phyloP scores from a whole-genome alignment of 495 filamentous ascomycete genomes.

The Parathielavia hyrcaniae region DNA sequence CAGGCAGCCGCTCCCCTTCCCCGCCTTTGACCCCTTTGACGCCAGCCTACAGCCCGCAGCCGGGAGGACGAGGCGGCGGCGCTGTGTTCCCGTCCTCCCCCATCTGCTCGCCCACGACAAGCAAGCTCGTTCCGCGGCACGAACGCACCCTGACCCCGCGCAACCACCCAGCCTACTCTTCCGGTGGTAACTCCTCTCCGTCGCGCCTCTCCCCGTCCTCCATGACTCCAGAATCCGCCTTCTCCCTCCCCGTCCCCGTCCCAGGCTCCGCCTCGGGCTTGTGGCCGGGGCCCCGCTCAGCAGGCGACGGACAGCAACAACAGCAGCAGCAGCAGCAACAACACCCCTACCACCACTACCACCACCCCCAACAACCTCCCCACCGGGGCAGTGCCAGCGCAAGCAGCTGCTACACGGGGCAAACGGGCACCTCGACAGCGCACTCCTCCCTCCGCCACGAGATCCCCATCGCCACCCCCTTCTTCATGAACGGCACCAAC shows the following conservation, averaged over 20 bases:
- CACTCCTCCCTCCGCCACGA: conserved; percentile 24
- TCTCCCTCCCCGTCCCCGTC: conserved; percentile 3
- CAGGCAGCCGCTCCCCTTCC: conserved; percentile 27
- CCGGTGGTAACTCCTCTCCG: conserved; percentile 1
- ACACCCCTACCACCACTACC: not conserved
- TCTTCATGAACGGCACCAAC: not conserved
- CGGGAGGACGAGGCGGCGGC: conserved; percentile 6
- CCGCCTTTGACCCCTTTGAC: conserved; percentile 30
- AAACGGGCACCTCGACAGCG: conserved; percentile 3
- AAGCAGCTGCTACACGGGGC: conserved; percentile 7
- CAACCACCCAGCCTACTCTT: conserved; percentile 3
- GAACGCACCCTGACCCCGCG: conserved; percentile 20
- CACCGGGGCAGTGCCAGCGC: not conserved
- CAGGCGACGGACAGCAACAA: not conserved
- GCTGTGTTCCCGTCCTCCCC: conserved; percentile 25
- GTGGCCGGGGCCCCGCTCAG: not conserved
- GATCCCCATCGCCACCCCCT: conserved; percentile 1
- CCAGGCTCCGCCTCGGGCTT: not conserved
- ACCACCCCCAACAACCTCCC: not conserved
- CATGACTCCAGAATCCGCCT: not conserved
- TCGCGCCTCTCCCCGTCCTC: not conserved
- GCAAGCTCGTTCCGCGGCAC: conserved; percentile 28
- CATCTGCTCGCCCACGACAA: conserved; percentile 31
- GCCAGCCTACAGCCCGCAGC: conserved; percentile 24
- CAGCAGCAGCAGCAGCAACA: not conserved